These are phyloP conservation scores for Cyberlindnera mississippiensis DNA, from an alignment of 805 yeast genomes.

Conservation along the genomic window DNA sequence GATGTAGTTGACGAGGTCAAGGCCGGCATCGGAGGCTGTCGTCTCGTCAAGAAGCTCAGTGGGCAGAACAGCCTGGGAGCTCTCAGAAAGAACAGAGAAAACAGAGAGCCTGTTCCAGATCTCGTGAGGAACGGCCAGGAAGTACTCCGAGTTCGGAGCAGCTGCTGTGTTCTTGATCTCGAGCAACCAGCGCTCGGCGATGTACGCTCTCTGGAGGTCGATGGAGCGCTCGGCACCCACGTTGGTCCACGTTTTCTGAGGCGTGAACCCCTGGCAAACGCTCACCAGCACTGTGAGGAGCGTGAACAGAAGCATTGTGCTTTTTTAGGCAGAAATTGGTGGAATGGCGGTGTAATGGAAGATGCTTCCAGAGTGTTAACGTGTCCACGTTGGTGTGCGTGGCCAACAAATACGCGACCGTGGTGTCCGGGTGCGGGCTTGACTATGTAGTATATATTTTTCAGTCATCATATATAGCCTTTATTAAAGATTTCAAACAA, in stretches of 20 bases:
- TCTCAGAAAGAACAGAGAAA: slow-evolving; percentile 37
- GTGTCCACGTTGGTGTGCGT: not conserved
- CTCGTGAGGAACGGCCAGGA: slow-evolving; percentile 51
- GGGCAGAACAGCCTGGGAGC: slow-evolving; percentile 19
- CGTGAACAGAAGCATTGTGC: slow-evolving; percentile 6
- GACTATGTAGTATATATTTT: not conserved
- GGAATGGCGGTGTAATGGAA: no score
- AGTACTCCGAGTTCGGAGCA: slow-evolving; percentile 53
- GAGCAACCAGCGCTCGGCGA: slow-evolving; percentile 55
- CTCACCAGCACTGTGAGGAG: slow-evolving; percentile 5
- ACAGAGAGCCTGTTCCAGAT: slow-evolving; percentile 40
- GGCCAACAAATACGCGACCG: not conserved
- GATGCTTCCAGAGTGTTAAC: not conserved
- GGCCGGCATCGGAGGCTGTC: slow-evolving; percentile 24
- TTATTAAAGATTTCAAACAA: no score
- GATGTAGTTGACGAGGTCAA: slow-evolving; percentile 36
- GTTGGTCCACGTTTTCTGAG: slow-evolving; percentile 45
- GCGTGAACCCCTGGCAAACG: slow-evolving; percentile 12
- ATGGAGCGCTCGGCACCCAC: slow-evolving; percentile 48
- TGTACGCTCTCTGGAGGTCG: slow-evolving; percentile 65
- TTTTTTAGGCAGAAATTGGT: no score
- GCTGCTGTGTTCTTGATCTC: slow-evolving; percentile 54
- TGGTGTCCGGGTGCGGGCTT: slow-evolving; percentile 4
- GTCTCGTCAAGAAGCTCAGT: slow-evolving; percentile 28
- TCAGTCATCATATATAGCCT: no score